Evolutionary conservation across 2,329 filamentous ascomycete genomes (phyloP).

Genomic region (Sporothrix luriei): DNA sequence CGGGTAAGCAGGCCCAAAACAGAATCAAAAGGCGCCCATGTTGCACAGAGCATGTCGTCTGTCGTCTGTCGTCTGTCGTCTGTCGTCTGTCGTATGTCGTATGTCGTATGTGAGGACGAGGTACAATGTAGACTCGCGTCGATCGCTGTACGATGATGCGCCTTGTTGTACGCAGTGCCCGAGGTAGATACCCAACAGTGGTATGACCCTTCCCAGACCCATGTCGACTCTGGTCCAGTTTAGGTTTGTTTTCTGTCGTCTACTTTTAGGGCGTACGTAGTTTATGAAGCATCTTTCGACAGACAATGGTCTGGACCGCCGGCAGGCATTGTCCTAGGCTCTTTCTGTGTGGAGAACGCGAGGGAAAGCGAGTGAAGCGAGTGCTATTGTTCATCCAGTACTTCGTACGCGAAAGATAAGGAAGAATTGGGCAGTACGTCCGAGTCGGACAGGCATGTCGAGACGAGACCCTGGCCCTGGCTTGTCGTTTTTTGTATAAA

Average conservation of each 20-base stretch:
- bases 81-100: no score
- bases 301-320: constrained; percentile 7
- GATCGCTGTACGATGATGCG: constrained; percentile 11
- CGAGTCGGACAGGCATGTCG: background rate
- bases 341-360: background rate
- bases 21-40: constrained; percentile 10
- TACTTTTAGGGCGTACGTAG: background rate
- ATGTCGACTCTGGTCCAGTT: background rate
- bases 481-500: background rate
- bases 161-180: background rate
- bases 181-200: no score
- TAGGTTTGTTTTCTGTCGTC: background rate
- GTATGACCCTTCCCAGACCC: background rate
- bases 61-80: no score
- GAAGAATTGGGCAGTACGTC: constrained; percentile 13
- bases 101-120: no score
- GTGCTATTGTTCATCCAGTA: background rate
- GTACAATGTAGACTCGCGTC: background rate
- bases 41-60: background rate
- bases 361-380: background rate
- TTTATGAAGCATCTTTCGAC: background rate
- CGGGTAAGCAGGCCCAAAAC: constrained; percentile 11
- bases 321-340: background rate
- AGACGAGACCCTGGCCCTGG: background rate
- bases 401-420: background rate